A percentile compares a stretch with the other conserved stretches of the same genome.
Conservation (phyloP, 1,284 basidiomycete species). For the Trichosporon asahii region DNA sequence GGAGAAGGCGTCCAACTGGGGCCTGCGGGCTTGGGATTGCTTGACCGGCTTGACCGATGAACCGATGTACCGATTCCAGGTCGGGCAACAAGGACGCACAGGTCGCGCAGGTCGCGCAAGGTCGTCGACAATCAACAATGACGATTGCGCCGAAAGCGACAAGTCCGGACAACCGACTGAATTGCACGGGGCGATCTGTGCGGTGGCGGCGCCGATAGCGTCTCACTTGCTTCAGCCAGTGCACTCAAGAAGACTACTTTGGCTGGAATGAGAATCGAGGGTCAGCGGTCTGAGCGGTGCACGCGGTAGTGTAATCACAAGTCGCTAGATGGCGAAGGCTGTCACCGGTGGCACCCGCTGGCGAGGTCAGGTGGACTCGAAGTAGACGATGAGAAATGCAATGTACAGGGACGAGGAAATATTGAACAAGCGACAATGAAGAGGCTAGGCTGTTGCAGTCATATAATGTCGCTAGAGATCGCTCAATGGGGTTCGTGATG, state of each 20-base stretch:
- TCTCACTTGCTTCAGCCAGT: not conserved
- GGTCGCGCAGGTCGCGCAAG: not conserved
- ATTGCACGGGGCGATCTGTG: not conserved
- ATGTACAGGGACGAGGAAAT: not conserved
- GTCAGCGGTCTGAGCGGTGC: not conserved
- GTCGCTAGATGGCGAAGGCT: not conserved
- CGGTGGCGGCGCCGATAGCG: conserved; percentile 3
- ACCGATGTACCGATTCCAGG: not conserved
- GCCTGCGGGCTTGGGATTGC: not conserved
- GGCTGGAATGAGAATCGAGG: not conserved
- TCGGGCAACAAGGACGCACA: not conserved
- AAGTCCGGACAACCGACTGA: not conserved
- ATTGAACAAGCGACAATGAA: not conserved
- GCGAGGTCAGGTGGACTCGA: not conserved
- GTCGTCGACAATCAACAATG: not conserved
- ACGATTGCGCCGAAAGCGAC: not conserved
- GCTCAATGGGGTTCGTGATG: not conserved
- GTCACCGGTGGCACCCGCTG: not conserved
- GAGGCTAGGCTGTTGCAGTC: not conserved
- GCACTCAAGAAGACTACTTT: too few species aligned
- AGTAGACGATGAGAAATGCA: not conserved
- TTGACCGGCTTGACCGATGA: not conserved
- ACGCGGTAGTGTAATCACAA: not conserved
- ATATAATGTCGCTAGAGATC: not conserved
- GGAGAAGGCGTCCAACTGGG: not conserved